A percentile compares a stretch with the other conserved stretches of the same genome.
Evolutionary conservation across 768 basidiomycete species (phyloP).

Genomic region (Serpula lacrymans): DNA sequence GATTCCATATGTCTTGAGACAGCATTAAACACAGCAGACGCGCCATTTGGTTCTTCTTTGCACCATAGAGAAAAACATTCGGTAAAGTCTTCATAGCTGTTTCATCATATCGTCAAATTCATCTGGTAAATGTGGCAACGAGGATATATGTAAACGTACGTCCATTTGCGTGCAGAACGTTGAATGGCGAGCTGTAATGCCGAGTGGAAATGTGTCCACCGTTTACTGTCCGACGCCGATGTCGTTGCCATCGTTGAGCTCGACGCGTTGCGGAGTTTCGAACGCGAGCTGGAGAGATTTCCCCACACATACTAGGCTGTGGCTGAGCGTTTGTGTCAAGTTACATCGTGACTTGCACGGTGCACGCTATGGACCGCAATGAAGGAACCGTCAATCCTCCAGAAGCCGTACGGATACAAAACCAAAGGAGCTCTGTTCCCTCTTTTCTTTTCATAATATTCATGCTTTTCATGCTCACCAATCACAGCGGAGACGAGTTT

Average conservation of each 20-base stretch:
- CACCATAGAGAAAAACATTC: slow-evolving; percentile 67
- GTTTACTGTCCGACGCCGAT: slow-evolving; percentile 35
- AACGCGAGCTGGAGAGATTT: too few species aligned
- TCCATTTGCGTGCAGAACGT: slow-evolving; percentile 51
- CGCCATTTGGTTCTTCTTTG: slow-evolving; percentile 62
- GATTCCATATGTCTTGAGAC: slow-evolving; percentile 73
- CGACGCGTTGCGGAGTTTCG: too few species aligned
- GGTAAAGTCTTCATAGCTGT: slow-evolving; percentile 49
- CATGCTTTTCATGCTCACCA: slow-evolving; percentile 77
- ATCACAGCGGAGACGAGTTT: slow-evolving; percentile 67
- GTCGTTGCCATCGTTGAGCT: slow-evolving; percentile 14
- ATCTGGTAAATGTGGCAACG: neutral
- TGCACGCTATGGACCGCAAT: slow-evolving; percentile 27
- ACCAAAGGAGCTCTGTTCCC: slow-evolving; percentile 59
- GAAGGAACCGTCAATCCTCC: slow-evolving; percentile 15
- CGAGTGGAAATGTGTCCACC: slow-evolving; percentile 49
- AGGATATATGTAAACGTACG: slow-evolving; percentile 31
- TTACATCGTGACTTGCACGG: slow-evolving; percentile 2
- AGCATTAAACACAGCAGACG: slow-evolving; percentile 57
- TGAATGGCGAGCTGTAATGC: slow-evolving; percentile 53
- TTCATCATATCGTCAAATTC: too few species aligned
- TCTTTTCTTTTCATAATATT: slow-evolving; percentile 73
- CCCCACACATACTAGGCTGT: slow-evolving; percentile 3
- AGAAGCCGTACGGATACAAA: slow-evolving; percentile 22
- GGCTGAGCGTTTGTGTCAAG: neutral